A percentile compares a stretch with the other conserved stretches of the same genome.
These are phyloP conservation scores for Arabidopsis suecica DNA, from an alignment of 345 rosid genomes.

Conservation along the genomic window DNA sequence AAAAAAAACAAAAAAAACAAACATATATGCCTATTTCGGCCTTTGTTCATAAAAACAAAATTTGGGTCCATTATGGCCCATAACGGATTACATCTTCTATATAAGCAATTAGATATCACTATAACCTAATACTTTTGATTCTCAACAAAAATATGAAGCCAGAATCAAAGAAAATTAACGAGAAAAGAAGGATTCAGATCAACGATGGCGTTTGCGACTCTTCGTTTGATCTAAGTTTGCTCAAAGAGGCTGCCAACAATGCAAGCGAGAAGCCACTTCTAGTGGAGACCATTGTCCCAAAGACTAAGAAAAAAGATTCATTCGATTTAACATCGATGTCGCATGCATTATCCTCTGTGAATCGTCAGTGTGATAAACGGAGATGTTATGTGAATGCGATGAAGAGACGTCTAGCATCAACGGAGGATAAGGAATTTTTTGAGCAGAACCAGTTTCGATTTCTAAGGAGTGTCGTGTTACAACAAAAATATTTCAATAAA, in stretches of 20 bases:
- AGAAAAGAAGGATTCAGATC: background rate
- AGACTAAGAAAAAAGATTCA: background rate
- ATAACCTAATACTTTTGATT: background rate
- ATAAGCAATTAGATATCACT: background rate
- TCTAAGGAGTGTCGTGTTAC: too few relatives aligned
- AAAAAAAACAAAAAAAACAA: background rate
- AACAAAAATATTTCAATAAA: too few relatives aligned
- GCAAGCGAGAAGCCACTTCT: background rate
- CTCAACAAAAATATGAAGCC: conserved; percentile 15
- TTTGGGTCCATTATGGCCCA: background rate
- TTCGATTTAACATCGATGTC: conserved; percentile 29
- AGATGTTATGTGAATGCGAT: background rate
- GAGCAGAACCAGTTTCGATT: background rate
- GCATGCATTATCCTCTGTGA: background rate
- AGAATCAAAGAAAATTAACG: conserved; percentile 15
- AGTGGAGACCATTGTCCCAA: background rate
- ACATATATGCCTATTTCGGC: background rate
- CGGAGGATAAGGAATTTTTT: background rate
- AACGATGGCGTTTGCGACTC: background rate
- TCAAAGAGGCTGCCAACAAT: conserved; percentile 24
- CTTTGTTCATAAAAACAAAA: background rate
- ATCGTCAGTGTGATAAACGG: background rate
- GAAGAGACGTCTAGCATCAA: background rate
- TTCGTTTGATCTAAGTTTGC: conserved; percentile 25
- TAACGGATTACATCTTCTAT: background rate